These are phyloP conservation scores for Colletotrichum acutatum DNA, from an alignment of 2,329 filamentous ascomycete species.

Conservation along the genomic window DNA sequence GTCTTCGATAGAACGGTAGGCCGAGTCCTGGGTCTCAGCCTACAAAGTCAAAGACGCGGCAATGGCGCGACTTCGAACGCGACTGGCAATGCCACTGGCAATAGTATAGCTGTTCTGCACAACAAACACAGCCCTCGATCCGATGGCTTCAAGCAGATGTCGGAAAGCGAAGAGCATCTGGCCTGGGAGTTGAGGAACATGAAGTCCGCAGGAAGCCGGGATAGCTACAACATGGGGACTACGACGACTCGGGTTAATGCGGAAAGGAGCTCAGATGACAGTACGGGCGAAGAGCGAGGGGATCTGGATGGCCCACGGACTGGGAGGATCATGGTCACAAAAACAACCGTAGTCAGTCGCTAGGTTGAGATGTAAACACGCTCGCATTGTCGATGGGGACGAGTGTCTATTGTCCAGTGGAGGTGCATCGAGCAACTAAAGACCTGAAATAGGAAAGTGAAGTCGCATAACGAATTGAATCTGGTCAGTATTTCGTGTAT, in stretches of 20 bases:
- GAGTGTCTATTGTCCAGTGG: too few relatives aligned
- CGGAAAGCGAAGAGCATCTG: slow-evolving; percentile 38
- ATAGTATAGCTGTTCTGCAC: not conserved
- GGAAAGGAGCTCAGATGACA: not conserved
- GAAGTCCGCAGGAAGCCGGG: not conserved
- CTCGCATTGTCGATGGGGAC: not conserved
- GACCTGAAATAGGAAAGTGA: too few relatives aligned
- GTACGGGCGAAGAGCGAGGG: not conserved
- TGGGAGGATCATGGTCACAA: not conserved
- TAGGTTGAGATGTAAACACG: not conserved
- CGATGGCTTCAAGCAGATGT: slow-evolving; percentile 28
- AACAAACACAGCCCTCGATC: not conserved
- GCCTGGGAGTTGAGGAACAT: slow-evolving; percentile 31
- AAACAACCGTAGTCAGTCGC: not conserved
- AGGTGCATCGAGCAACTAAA: too few relatives aligned
- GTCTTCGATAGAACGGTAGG: slow-evolving; percentile 36
- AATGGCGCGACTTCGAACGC: slow-evolving; percentile 4
- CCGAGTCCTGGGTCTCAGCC: slow-evolving; percentile 6
- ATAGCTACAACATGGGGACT: not conserved
- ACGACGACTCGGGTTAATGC: not conserved
- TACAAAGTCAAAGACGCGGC: not conserved
- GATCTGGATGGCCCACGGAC: too few relatives aligned
- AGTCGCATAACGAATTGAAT: too few relatives aligned
- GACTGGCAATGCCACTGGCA: not conserved
- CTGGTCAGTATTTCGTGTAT: too few relatives aligned